A percentile compares a stretch with the other conserved stretches of the same genome.
These are phyloP conservation scores for Breynia disticha DNA, from an alignment of 441 rosid genomes.

Conservation along the genomic window DNA sequence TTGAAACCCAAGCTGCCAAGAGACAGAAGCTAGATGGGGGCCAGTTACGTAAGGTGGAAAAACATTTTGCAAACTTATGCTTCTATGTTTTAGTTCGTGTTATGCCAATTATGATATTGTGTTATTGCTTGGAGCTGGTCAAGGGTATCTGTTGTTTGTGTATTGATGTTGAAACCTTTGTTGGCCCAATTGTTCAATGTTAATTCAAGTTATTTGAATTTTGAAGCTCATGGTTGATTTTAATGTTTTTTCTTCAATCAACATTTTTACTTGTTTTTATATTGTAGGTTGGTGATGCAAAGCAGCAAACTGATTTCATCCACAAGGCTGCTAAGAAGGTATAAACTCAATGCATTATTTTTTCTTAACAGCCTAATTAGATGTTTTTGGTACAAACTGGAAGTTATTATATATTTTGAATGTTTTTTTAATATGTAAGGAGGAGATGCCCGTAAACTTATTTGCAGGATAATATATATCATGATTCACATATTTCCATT, in stretches of 20 bases:
- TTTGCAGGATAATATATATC: too few species aligned
- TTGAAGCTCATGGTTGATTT: too few species aligned
- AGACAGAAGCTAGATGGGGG: conserved; percentile 96
- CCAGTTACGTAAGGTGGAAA: conserved; percentile 51
- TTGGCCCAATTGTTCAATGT: too few species aligned
- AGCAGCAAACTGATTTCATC: conserved; percentile 56
- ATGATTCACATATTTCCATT: too few species aligned
- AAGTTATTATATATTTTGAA: not conserved
- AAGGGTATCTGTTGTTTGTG: too few species aligned
- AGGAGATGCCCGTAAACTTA: too few species aligned
- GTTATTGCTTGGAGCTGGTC: too few species aligned
- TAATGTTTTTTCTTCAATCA: not conserved
- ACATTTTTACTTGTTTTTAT: conserved; percentile 5
- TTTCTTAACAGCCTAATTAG: not conserved
- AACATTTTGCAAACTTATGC: not conserved
- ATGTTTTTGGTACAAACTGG: not conserved
- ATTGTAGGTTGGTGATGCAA: conserved; percentile 56
- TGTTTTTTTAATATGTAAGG: too few species aligned
- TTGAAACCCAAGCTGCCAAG: conserved; percentile 83
- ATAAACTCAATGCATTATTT: conserved; percentile 13
- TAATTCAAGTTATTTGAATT: too few species aligned
- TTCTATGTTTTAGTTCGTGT: not conserved
- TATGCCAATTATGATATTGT: not conserved
- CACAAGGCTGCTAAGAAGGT: conserved; percentile 81
- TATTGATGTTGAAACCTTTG: too few species aligned